Evolutionary conservation across 2,329 filamentous ascomycete species (phyloP).

Genomic region (Aspergillus sp.): DNA sequence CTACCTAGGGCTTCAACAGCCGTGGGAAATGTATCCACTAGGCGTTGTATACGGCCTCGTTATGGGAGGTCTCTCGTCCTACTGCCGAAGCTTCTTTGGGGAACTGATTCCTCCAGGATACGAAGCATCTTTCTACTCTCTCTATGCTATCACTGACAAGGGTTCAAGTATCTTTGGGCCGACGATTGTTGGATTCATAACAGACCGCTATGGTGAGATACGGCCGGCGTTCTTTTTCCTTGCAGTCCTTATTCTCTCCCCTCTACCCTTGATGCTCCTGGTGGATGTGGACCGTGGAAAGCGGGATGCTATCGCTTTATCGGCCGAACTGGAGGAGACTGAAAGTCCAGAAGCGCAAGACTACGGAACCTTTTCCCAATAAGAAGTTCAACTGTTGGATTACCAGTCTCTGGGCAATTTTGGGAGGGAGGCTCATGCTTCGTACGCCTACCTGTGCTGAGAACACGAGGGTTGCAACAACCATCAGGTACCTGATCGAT

Average conservation of each 20-base stretch:
- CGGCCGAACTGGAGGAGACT: constrained; percentile 53
- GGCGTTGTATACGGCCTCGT: constrained; percentile 92
- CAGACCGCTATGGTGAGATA: constrained; percentile 80
- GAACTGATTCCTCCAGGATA: constrained; percentile 93
- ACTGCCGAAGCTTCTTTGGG: constrained; percentile 89
- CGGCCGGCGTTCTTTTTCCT: constrained; percentile 91
- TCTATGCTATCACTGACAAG: constrained; percentile 98
- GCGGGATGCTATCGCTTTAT: constrained; percentile 68
- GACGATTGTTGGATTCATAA: constrained; percentile 89
- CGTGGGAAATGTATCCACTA: constrained; percentile 95
- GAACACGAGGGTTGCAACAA: background rate
- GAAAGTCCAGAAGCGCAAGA: constrained; percentile 25
- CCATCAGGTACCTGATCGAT: background rate
- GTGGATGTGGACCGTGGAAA: constrained; percentile 83
- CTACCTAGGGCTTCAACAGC: constrained; percentile 83
- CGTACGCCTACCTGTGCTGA: background rate
- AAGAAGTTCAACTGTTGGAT: background rate
- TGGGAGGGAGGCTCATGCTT: background rate
- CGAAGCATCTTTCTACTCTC: constrained; percentile 92
- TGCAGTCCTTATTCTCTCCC: constrained; percentile 79
- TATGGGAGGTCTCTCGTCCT: constrained; percentile 87
- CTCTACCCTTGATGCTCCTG: constrained; percentile 80
- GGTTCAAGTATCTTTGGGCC: constrained; percentile 93
- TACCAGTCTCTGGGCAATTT: background rate
- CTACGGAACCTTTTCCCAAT: constrained; percentile 30